phyloP scores from a whole-genome alignment of 441 rosid genomes.

The Bocquillonia castaneifolia region DNA sequence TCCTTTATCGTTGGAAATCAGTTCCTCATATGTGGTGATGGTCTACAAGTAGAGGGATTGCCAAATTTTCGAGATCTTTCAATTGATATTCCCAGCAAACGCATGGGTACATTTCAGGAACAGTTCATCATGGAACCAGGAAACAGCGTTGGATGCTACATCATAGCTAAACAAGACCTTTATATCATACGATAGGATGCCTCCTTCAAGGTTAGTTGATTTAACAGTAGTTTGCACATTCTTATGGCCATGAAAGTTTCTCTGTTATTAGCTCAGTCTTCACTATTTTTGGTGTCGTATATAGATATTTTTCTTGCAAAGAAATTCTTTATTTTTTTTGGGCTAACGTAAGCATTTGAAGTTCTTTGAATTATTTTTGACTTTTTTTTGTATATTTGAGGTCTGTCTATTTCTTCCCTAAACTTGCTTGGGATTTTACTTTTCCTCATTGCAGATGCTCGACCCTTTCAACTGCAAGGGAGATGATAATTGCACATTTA shows the following conservation, averaged over 20 bases:
- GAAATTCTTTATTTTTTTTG: not conserved
- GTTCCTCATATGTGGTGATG: slow-evolving; percentile 90
- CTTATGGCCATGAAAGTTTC: not conserved
- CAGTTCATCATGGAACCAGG: slow-evolving; percentile 67
- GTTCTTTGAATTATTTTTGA: not conserved
- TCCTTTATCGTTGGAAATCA: slow-evolving; percentile 82
- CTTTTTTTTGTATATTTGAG: not conserved
- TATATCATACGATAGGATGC: slow-evolving; percentile 35
- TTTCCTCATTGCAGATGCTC: not conserved
- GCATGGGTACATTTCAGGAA: slow-evolving; percentile 85
- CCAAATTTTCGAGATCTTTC: slow-evolving; percentile 81
- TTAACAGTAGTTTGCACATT: not conserved
- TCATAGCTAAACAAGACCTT: slow-evolving; percentile 72
- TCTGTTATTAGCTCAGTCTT: not conserved
- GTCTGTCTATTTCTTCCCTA: not conserved
- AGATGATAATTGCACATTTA: no score
- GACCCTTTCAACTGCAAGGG: not conserved
- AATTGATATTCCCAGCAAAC: slow-evolving; percentile 62
- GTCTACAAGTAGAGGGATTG: slow-evolving; percentile 85
- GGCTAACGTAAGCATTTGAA: not conserved
- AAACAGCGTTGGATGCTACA: slow-evolving; percentile 56
- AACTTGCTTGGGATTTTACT: not conserved
- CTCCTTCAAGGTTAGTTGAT: slow-evolving; percentile 9
- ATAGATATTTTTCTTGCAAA: not conserved
- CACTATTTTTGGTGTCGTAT: not conserved